phyloP scores from a whole-genome alignment of 2,329 filamentous ascomycete genomes.

The Graphiopsis chlorocephala region DNA sequence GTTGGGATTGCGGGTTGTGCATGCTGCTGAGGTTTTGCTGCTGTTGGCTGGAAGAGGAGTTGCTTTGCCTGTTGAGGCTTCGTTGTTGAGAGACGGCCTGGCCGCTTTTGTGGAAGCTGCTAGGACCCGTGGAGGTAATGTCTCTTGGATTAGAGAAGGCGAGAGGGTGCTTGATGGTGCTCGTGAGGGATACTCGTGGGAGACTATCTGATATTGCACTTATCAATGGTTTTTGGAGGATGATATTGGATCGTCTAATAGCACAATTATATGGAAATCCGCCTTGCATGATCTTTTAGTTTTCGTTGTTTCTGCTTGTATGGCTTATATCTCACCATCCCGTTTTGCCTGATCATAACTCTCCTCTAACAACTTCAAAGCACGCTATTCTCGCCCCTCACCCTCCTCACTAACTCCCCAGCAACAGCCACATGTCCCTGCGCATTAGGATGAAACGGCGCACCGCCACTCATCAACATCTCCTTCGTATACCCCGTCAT shows the following conservation, averaged over 20 bases:
- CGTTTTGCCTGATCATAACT: no score
- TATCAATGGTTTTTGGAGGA: no score
- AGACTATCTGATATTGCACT: background rate
- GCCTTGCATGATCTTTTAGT: background rate
- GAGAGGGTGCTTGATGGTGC: conserved; percentile 31
- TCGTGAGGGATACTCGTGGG: background rate
- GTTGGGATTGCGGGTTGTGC: conserved; percentile 50
- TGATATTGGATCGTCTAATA: background rate
- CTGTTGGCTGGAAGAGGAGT: background rate
- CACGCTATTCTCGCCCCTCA: background rate
- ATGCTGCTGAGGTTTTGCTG: conserved; percentile 41
- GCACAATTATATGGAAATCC: background rate
- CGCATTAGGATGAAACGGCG: conserved; percentile 21
- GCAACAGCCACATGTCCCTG: conserved; percentile 18
- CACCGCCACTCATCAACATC: conserved; percentile 7
- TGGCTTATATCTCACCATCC: background rate
- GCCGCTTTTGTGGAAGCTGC: background rate
- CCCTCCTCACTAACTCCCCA: conserved; percentile 3
- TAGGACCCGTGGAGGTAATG: conserved; percentile 25
- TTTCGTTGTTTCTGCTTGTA: background rate
- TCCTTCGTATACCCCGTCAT: conserved; percentile 14
- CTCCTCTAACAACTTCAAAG: background rate
- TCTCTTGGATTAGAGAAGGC: conserved; percentile 37
- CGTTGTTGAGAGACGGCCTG: background rate
- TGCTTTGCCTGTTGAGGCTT: background rate